A percentile compares a stretch with the other conserved stretches of the same genome.
Evolutionary conservation across 306 rosid genomes (phyloP).

Genomic region (Cicer cuneatum): DNA sequence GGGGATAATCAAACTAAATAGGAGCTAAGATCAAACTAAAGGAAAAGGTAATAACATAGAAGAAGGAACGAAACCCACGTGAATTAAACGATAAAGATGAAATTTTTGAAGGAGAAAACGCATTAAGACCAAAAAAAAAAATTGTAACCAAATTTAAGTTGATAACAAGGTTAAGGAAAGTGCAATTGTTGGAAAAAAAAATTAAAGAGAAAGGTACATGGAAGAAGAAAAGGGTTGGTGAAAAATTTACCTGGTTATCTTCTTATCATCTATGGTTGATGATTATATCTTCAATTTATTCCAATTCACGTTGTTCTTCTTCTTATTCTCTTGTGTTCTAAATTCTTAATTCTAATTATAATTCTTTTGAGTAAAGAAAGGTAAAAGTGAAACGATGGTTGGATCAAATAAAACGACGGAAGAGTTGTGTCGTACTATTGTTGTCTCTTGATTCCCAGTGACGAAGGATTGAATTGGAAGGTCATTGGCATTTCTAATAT

Average conservation of each 20-base stretch:
- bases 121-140: background rate
- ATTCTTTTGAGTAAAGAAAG: background rate
- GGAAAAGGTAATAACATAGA: background rate
- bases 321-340: background rate
- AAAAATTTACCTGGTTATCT: slow-evolving; percentile 23
- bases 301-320: background rate
- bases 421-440: background rate
- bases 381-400: slow-evolving; percentile 23
- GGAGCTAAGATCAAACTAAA: background rate
- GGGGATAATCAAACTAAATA: background rate
- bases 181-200: slow-evolving; percentile 24
- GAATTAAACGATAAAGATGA: slow-evolving; percentile 24
- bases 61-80: slow-evolving; percentile 23
- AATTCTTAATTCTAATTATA: background rate
- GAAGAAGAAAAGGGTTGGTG: background rate
- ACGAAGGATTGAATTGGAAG: background rate
- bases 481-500: background rate
- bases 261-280: slow-evolving; percentile 20
- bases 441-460: background rate
- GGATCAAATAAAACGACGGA: slow-evolving; percentile 7
- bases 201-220: background rate
- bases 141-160: slow-evolving; percentile 46
- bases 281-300: slow-evolving; percentile 37
- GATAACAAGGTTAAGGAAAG: slow-evolving; percentile 38
- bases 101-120: background rate